Evolutionary conservation across 345 rosid genomes (phyloP), one percentile per base, ranked within the genome.

Genomic region (Kandelia obovata): DNA sequence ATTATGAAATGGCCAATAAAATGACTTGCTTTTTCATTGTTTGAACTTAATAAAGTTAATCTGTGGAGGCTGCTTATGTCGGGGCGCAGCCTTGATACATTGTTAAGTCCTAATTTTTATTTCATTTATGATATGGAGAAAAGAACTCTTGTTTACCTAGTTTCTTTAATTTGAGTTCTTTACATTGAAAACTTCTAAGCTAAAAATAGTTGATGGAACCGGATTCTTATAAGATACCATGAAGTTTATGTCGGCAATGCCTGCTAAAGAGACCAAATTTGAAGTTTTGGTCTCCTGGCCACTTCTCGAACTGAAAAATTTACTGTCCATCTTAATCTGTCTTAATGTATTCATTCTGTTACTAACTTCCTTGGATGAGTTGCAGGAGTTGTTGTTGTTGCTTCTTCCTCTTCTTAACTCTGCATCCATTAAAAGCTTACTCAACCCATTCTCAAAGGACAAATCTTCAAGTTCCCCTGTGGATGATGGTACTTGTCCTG

Each of bases 371-470:
- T 68, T 67, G 35, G 32, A 53, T 72, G 25, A 27, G 80, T 7
- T 81, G 67, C 92, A 92, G 98, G 98, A 96, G 82, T 87, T 96
- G 99, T 73, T 96, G 71, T 66, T 96, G 82, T 73, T 96, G 74
- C 97, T 96, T 68, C 96, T 96, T 76, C 99, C 99, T 66, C 92
- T 92, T 83, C 98, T 96, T 64, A 96, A 92, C 82, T 92, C 95
- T 7, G 87, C 97, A 52, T 88, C 91, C 39, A 65, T 90, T 39
- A 92, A 87, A 81, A 86, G 77, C 73, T 71, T 96, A 53, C 85
- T 92, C 69, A 78, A 77, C 66, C 99, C 97, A 70, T 90, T 90
- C 76, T 87, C 98, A 49, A 96, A 90, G 81, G 90, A 88, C 47
- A 90, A 88, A 75, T 83, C 96, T 71, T 83, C 83, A 55, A 80